Evolutionary conservation across 192 early-diverging fungal species (phyloP), one percentile per base, ranked within the genome.

Genomic region (Spizellomyces punctatus): DNA sequence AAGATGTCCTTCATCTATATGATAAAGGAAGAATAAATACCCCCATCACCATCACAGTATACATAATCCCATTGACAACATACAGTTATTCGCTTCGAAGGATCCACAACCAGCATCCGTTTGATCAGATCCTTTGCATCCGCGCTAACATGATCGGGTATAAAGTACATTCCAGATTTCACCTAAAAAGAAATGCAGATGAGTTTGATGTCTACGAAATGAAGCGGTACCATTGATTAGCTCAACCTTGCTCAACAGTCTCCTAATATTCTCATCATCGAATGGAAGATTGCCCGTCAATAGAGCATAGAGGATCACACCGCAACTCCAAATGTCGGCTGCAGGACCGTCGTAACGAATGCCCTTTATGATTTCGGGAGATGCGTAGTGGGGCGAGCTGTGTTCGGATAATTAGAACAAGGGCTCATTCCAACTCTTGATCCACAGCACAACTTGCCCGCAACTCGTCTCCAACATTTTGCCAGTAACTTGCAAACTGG

Each of bases 71-170:
- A 36, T 36, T 36, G 27, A 5, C 0, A 19, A 56, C 67, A 63
- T 42, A 89, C 85, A 58, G 80, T 85, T 19, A 83, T 80, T 9
- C 89, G 75, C 16, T 79, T 72, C 2, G 57, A 57, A 3, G 97
- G 96, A 71, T 98, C 92, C 9, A 95, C 93, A 10, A 95, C 92
- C 10, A 99, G 79, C 93, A 99, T 99, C 64, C 90, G 86, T 62
- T 80, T 77, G 41, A 99, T 77, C 69, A 99, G 71, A 72, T 96
- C 91, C 48, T 89, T 84, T 0, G 95, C 94, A 42, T 85, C 82
- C 5, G 82, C 49, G 58, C 86, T 88, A 63, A 99, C 89, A 72
- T 92, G 87, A 5, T 97, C 91, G 0, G 97, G 97, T 58, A 98
- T 98, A 49, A 67, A 46, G 70, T 79, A 88, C 17, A 73, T 58